A percentile compares a stretch with the other conserved stretches of the same genome.
phyloP scores from a whole-genome alignment of 352 stramenopile genomes.

The Pseudoperonospora humuli region DNA sequence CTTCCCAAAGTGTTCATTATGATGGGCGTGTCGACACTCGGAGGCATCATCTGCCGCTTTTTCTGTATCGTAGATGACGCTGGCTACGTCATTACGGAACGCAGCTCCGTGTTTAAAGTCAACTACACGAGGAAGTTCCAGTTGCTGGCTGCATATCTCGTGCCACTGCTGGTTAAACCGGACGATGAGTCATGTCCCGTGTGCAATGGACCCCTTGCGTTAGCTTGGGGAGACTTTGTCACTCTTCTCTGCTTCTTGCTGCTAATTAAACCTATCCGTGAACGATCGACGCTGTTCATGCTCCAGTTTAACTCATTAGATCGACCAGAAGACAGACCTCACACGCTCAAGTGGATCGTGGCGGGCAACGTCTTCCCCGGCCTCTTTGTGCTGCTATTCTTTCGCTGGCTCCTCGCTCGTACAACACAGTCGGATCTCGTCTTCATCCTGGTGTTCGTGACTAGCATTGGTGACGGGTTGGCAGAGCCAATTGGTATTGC shows the following conservation, averaged over 20 bases:
- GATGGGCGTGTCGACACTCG: slow-evolving; percentile 71
- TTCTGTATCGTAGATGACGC: slow-evolving; percentile 78
- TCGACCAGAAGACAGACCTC: slow-evolving; percentile 69
- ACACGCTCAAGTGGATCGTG: slow-evolving; percentile 77
- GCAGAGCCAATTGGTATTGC: slow-evolving; percentile 71
- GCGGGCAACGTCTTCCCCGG: slow-evolving; percentile 73
- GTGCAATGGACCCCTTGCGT: slow-evolving; percentile 47
- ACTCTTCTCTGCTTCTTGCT: slow-evolving; percentile 76
- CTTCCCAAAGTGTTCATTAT: slow-evolving; percentile 75
- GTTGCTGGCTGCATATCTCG: slow-evolving; percentile 69
- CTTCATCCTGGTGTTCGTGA: slow-evolving; percentile 80
- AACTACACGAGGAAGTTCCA: slow-evolving; percentile 85
- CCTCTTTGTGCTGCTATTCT: slow-evolving; percentile 81
- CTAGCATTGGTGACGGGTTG: slow-evolving; percentile 73
- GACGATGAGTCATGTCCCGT: slow-evolving; percentile 31
- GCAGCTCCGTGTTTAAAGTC: slow-evolving; percentile 77
- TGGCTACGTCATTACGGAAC: slow-evolving; percentile 80
- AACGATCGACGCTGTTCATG: slow-evolving; percentile 80
- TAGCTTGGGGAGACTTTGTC: slow-evolving; percentile 79
- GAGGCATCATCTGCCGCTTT: slow-evolving; percentile 71
- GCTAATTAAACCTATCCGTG: slow-evolving; percentile 76
- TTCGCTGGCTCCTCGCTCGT: slow-evolving; percentile 72
- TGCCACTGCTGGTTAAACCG: slow-evolving; percentile 68
- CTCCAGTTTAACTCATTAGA: slow-evolving; percentile 85
- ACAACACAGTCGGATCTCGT: slow-evolving; percentile 71